Evolutionary conservation across 495 filamentous ascomycete genomes (phyloP).

Genomic region (Xylaria curta): DNA sequence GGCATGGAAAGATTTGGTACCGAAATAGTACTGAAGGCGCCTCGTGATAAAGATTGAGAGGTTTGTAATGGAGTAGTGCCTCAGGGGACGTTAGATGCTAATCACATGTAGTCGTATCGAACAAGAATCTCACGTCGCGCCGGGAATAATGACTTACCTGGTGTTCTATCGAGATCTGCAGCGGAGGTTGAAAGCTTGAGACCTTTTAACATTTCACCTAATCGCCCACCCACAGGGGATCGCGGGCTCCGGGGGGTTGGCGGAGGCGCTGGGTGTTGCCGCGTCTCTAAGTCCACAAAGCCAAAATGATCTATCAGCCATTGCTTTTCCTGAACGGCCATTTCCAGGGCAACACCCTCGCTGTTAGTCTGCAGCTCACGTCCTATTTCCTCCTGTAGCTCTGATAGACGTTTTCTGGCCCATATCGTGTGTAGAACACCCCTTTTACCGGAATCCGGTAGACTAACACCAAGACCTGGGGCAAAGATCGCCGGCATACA

Average conservation of each 20-base stretch:
- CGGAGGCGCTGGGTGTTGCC: slow-evolving; percentile 34
- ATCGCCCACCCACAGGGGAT: slow-evolving; percentile 66
- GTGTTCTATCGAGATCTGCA: slow-evolving; percentile 58
- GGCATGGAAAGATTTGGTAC: slow-evolving; percentile 53
- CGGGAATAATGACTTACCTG: slow-evolving; percentile 21
- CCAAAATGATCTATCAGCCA: slow-evolving; percentile 86
- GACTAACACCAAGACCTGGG: slow-evolving; percentile 68
- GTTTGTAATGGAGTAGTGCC: slow-evolving; percentile 11
- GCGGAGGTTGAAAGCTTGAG: slow-evolving; percentile 76
- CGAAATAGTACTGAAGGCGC: slow-evolving; percentile 50
- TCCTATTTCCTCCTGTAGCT: slow-evolving; percentile 74
- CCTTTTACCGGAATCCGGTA: slow-evolving; percentile 70
- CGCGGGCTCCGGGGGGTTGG: slow-evolving; percentile 57
- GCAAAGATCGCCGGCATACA: slow-evolving; percentile 84
- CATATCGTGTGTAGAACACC: slow-evolving; percentile 84
- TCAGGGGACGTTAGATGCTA: slow-evolving; percentile 1
- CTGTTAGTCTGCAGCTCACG: slow-evolving; percentile 67
- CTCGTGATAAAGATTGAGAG: slow-evolving; percentile 35
- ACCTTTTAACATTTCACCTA: slow-evolving; percentile 78
- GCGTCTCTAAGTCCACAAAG: slow-evolving; percentile 46
- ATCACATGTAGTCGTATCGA: background rate
- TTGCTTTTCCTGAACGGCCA: slow-evolving; percentile 79
- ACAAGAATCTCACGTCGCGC: background rate
- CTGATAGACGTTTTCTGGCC: slow-evolving; percentile 76
- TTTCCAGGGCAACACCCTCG: slow-evolving; percentile 78